Conservation (phyloP, 331 rosid genomes). For the Quercus phellos region DNA sequence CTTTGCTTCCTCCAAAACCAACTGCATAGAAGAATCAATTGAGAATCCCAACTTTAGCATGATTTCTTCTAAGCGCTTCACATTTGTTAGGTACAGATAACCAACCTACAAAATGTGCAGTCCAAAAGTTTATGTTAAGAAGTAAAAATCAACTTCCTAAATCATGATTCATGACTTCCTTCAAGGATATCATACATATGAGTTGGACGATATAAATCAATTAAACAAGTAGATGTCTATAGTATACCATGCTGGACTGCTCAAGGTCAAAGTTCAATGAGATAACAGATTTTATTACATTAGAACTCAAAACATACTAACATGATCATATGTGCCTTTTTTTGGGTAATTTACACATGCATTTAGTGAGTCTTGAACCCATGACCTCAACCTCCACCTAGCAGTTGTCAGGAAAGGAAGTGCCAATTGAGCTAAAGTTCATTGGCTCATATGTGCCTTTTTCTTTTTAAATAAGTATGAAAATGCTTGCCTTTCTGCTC, state of each 20-base stretch:
- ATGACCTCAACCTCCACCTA: too few relatives aligned
- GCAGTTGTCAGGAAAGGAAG: too few relatives aligned
- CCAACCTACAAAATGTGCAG: conserved; percentile 54
- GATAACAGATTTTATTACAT: not conserved
- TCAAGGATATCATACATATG: not conserved
- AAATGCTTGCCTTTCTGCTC: not conserved
- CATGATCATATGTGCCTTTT: not conserved
- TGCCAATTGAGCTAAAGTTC: too few relatives aligned
- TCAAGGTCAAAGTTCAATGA: not conserved
- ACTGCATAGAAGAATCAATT: conserved; percentile 53
- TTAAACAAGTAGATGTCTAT: not conserved
- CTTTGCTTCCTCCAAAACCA: conserved; percentile 46
- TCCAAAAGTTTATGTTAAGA: conserved; percentile 20
- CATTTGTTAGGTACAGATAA: conserved; percentile 72
- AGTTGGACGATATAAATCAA: not conserved
- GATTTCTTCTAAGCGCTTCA: conserved; percentile 71
- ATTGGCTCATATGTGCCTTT: too few relatives aligned
- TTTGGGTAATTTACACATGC: not conserved
- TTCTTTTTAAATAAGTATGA: not conserved
- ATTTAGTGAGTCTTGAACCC: too few relatives aligned
- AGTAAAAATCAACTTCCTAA: conserved; percentile 16
- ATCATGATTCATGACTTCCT: not conserved
- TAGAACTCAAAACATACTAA: not conserved
- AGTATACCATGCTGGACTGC: not conserved
- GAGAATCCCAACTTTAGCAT: conserved; percentile 82